These are phyloP conservation scores for Gloeostereum incarnatum DNA, from an alignment of 768 basidiomycete species.

Conservation along the genomic window DNA sequence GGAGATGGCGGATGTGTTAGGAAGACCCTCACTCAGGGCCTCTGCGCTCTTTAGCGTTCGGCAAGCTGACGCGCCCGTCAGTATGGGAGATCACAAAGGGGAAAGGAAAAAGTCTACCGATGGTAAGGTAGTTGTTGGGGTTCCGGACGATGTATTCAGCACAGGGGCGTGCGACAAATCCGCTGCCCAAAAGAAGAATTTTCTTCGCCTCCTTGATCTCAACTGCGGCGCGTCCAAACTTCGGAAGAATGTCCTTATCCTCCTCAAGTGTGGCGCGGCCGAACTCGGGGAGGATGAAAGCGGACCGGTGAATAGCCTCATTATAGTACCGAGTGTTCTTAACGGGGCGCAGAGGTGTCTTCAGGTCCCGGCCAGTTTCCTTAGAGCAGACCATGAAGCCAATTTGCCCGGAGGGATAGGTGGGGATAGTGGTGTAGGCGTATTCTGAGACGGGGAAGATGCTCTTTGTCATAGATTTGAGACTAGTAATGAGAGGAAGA, in stretches of 20 bases:
- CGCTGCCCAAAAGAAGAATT: slow-evolving; percentile 87
- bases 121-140: slow-evolving; percentile 74
- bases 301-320: slow-evolving; percentile 63
- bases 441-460: slow-evolving; percentile 83
- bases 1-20: slow-evolving; percentile 62
- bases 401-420: slow-evolving; percentile 98
- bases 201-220: slow-evolving; percentile 41
- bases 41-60: slow-evolving; percentile 76
- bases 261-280: slow-evolving; percentile 68
- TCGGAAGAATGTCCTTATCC: slow-evolving; percentile 58
- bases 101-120: slow-evolving; percentile 41
- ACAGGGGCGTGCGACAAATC: slow-evolving; percentile 93
- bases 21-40: slow-evolving; percentile 57
- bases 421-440: slow-evolving; percentile 94
- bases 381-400: slow-evolving; percentile 90
- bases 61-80: slow-evolving; percentile 47
- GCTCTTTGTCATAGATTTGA: slow-evolving; percentile 55
- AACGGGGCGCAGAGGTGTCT: slow-evolving; percentile 64
- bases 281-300: slow-evolving; percentile 94
- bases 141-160: slow-evolving; percentile 87
- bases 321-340: slow-evolving; percentile 79
- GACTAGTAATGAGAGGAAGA: slow-evolving; percentile 72
- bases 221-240: slow-evolving; percentile 59
- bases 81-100: not conserved
- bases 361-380: slow-evolving; percentile 59